Conservation (phyloP, 1,284 basidiomycete genomes). For the Leccinum fuscescens region DNA sequence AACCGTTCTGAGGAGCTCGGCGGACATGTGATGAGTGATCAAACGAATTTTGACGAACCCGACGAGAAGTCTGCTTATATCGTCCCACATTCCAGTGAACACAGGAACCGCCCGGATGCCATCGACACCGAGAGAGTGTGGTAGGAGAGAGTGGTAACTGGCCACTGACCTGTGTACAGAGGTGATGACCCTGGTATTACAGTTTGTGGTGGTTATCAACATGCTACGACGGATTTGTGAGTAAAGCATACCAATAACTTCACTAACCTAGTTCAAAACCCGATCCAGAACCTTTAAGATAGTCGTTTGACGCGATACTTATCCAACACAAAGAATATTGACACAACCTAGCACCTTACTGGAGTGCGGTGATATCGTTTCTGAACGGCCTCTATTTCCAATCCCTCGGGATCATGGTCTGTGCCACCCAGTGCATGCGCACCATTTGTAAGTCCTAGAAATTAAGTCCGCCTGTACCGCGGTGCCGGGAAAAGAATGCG, state of each 20-base stretch:
- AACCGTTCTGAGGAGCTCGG: not conserved
- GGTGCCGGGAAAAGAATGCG: too few relatives aligned
- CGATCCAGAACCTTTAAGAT: not conserved
- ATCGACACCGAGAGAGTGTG: not conserved
- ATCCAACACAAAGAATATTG: not conserved
- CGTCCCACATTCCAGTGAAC: conserved; percentile 9
- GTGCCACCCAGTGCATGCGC: not conserved
- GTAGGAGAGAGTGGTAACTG: not conserved
- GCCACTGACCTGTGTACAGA: not conserved
- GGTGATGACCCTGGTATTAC: not conserved
- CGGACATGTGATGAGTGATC: not conserved
- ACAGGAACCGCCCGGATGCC: conserved; percentile 3
- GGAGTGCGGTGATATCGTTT: not conserved
- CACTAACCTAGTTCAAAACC: not conserved
- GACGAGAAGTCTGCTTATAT: conserved; percentile 11
- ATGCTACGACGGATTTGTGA: not conserved
- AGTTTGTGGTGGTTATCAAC: not conserved
- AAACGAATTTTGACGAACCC: too few relatives aligned
- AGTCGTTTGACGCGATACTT: not conserved
- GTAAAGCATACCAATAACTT: too few relatives aligned
- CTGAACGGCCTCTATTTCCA: not conserved
- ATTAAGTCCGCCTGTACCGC: too few relatives aligned
- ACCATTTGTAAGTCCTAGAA: not conserved
- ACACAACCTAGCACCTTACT: not conserved
- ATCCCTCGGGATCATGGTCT: not conserved